Evolutionary conservation across 2,329 filamentous ascomycete genomes (phyloP).

Genomic region (Aspergillus tanneri): DNA sequence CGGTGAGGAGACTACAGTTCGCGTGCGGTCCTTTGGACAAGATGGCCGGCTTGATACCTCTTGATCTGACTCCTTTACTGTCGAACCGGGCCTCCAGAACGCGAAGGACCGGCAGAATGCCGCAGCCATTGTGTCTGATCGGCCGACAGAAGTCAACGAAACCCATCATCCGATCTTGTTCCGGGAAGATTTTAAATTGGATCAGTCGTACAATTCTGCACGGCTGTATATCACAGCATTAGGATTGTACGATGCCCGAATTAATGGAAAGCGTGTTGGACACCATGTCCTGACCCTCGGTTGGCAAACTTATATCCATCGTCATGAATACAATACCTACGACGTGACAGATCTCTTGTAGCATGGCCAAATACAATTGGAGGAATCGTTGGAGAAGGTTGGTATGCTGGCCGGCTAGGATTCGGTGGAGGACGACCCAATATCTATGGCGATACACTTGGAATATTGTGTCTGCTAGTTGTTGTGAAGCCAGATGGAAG

Average conservation of each 20-base stretch:
- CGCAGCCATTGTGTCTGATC: slow-evolving; percentile 23
- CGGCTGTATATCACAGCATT: slow-evolving; percentile 49
- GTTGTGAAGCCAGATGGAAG: slow-evolving; percentile 7
- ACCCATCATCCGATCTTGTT: slow-evolving; percentile 34
- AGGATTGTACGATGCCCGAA: slow-evolving; percentile 49
- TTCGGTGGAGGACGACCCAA: slow-evolving; percentile 18
- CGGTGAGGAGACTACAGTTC: slow-evolving; percentile 14
- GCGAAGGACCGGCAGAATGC: slow-evolving; percentile 31
- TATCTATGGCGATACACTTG: slow-evolving; percentile 21
- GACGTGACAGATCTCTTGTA: slow-evolving; percentile 48
- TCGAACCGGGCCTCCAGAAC: slow-evolving; percentile 37
- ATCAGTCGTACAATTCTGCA: slow-evolving; percentile 12
- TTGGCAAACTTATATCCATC: slow-evolving; percentile 51
- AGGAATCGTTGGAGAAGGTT: slow-evolving; percentile 50
- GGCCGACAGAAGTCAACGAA: slow-evolving; percentile 20
- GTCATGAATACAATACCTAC: slow-evolving; percentile 54
- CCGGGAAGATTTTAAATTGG: slow-evolving; percentile 31
- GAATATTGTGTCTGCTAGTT: slow-evolving; percentile 10
- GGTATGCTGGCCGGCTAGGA: slow-evolving; percentile 42
- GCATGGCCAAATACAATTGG: slow-evolving; percentile 41
- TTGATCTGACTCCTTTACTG: slow-evolving; percentile 30
- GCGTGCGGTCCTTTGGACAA: slow-evolving; percentile 9
- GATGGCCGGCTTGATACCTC: slow-evolving; percentile 15
- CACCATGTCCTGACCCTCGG: slow-evolving; percentile 47
- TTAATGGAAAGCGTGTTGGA: slow-evolving; percentile 50